These are phyloP conservation scores for Haematococcus lacustris DNA, from an alignment of 139 green algal genomes.

Conservation along the genomic window DNA sequence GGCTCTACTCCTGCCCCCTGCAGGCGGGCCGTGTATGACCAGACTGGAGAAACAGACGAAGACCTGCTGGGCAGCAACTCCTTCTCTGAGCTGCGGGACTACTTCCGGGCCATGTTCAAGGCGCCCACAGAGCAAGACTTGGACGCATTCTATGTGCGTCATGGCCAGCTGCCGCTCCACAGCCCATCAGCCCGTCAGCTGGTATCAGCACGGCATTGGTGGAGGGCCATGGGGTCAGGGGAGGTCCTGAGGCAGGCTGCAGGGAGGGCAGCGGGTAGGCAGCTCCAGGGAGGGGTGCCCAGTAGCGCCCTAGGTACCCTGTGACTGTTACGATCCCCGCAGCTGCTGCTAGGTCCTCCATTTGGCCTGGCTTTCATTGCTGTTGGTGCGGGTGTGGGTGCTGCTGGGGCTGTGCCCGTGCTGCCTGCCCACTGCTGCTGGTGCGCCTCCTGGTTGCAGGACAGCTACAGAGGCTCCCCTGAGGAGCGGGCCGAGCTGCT, in stretches of 20 bases:
- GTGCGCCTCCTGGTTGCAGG: slow-evolving; percentile 18
- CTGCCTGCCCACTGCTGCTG: no score
- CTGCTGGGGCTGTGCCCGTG: no score
- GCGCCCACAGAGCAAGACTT: slow-evolving; percentile 33
- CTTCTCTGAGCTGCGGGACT: slow-evolving; percentile 53
- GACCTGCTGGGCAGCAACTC: slow-evolving; percentile 55
- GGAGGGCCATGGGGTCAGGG: neutral
- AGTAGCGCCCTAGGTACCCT: no score
- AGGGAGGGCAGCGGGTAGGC: neutral
- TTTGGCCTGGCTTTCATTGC: neutral
- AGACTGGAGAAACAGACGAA: slow-evolving; percentile 66
- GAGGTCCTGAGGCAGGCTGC: neutral
- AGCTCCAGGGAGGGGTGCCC: neutral
- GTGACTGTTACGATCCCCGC: neutral
- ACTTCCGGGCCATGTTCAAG: slow-evolving; percentile 67
- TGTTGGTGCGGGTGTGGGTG: neutral
- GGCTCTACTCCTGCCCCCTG: no score
- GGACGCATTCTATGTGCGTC: slow-evolving; percentile 46
- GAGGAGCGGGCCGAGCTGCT: slow-evolving; percentile 77
- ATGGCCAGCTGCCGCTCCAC: no score
- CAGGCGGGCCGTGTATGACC: slow-evolving; percentile 84
- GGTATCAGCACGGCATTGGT: neutral
- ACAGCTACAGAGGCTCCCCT: slow-evolving; percentile 58
- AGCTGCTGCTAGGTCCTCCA: neutral
- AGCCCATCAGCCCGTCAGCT: no score